Evolutionary conservation across 1,284 basidiomycete genomes (phyloP).

Genomic region (Volvariella surrecta): DNA sequence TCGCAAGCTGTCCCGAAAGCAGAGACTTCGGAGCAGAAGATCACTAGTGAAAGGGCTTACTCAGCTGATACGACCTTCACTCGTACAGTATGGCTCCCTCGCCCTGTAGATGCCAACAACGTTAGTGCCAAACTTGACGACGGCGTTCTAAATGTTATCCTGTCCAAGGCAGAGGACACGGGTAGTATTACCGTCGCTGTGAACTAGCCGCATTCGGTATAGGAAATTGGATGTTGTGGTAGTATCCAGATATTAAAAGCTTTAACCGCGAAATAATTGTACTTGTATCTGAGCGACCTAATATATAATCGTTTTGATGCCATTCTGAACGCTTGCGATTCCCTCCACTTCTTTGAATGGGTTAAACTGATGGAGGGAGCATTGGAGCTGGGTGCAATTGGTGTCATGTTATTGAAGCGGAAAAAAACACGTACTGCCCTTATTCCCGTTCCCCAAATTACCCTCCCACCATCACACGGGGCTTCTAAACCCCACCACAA

Average conservation of each 20-base stretch:
- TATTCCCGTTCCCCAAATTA: too few relatives aligned
- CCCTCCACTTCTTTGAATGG: too few relatives aligned
- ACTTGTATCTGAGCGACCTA: too few relatives aligned
- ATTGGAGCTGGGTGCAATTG: too few relatives aligned
- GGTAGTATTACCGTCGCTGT: conserved; percentile 33
- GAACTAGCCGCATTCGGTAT: conserved; percentile 15
- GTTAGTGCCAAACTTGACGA: conserved; percentile 60
- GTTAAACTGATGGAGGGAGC: too few relatives aligned
- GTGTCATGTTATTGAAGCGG: too few relatives aligned
- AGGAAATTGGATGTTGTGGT: too few relatives aligned
- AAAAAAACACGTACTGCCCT: too few relatives aligned
- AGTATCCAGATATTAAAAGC: too few relatives aligned
- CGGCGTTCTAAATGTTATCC: conserved; percentile 56
- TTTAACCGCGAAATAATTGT: too few relatives aligned
- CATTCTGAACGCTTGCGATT: too few relatives aligned
- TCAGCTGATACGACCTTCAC: conserved; percentile 48
- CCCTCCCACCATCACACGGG: conserved; percentile 2
- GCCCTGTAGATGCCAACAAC: conserved; percentile 45
- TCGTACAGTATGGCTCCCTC: conserved; percentile 64
- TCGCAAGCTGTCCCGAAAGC: conserved; percentile 21
- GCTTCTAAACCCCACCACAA: conserved; percentile 1
- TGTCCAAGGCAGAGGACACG: conserved; percentile 54
- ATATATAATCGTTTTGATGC: too few relatives aligned
- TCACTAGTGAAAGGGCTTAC: conserved; percentile 46
- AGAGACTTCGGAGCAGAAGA: conserved; percentile 17